These are phyloP conservation scores for Nannochloris sp. DNA, from an alignment of 139 green algal genomes.

Conservation along the genomic window DNA sequence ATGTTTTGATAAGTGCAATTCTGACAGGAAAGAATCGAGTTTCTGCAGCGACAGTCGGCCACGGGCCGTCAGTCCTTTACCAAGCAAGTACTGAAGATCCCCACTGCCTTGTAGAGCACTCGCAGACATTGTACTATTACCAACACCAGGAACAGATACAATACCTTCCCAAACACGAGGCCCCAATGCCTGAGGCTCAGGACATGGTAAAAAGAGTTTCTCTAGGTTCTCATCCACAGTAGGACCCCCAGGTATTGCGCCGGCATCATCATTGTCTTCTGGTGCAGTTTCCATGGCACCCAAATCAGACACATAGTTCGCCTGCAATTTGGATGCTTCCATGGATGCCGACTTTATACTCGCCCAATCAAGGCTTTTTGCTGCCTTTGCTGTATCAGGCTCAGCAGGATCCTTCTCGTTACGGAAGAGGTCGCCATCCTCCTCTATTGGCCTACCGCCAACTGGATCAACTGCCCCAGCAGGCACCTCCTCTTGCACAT, in stretches of 20 bases:
- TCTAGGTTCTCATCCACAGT: not conserved
- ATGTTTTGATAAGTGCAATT: conserved; percentile 21
- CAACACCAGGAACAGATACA: conserved; percentile 16
- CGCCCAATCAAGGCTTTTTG: not conserved
- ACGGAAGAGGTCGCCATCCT: conserved; percentile 2
- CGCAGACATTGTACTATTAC: conserved; percentile 9
- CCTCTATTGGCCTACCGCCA: not conserved
- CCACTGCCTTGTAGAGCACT: conserved; percentile 18
- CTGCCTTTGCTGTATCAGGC: too few relatives aligned
- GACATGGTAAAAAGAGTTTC: conserved; percentile 18
- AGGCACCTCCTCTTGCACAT: not conserved
- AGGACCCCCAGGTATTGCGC: not conserved
- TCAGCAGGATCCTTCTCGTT: not conserved
- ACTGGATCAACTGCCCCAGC: too few relatives aligned
- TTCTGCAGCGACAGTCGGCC: conserved; percentile 23
- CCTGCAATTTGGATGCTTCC: not conserved
- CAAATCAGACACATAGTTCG: not conserved
- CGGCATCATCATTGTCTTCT: not conserved
- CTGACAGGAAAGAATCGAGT: conserved; percentile 22
- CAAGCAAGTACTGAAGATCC: conserved; percentile 15
- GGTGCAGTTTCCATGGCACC: not conserved
- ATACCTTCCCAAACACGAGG: conserved; percentile 18
- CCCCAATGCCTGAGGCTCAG: not conserved
- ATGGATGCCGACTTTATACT: not conserved
- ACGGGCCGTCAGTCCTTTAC: conserved; percentile 8